Evolutionary conservation across 768 basidiomycete species (phyloP).

Genomic region (Melanogaster broomeanus): DNA sequence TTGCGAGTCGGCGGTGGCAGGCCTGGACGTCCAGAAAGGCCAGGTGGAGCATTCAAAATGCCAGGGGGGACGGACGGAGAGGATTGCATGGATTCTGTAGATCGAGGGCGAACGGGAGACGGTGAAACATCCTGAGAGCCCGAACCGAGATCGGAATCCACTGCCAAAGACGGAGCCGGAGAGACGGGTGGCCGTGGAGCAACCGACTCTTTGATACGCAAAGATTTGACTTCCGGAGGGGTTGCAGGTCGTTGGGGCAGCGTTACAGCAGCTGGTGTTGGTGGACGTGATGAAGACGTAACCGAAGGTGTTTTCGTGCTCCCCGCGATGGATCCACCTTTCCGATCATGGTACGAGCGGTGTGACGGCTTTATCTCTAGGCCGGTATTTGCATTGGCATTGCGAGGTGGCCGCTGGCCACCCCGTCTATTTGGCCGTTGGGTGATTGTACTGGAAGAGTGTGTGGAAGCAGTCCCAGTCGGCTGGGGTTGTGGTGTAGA

Average conservation of each 20-base stretch:
- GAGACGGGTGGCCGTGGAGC: constrained; percentile 41
- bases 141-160: constrained; percentile 51
- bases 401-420: constrained; percentile 50
- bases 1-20: constrained; percentile 47
- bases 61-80: constrained; percentile 49
- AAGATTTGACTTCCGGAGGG: constrained; percentile 42
- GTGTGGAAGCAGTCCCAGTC: constrained; percentile 11
- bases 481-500: constrained; percentile 18
- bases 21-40: constrained; percentile 59
- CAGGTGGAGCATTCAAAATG: constrained; percentile 55
- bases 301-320: constrained; percentile 47
- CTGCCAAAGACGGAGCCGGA: constrained; percentile 49
- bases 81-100: constrained; percentile 39
- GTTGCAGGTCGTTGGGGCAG: constrained; percentile 45
- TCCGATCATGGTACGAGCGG: constrained; percentile 47
- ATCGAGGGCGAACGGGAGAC: constrained; percentile 43
- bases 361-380: constrained; percentile 36
- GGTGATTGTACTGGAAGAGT: constrained; percentile 23
- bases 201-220: constrained; percentile 42
- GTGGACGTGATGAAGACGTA: constrained; percentile 56
- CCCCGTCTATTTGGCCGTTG: constrained; percentile 47
- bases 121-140: constrained; percentile 45
- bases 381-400: constrained; percentile 32
- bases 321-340: constrained; percentile 32
- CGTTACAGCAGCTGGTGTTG: constrained; percentile 46